These are phyloP conservation scores for Hygrophorus russula DNA, from an alignment of 768 basidiomycete genomes.

Conservation along the genomic window DNA sequence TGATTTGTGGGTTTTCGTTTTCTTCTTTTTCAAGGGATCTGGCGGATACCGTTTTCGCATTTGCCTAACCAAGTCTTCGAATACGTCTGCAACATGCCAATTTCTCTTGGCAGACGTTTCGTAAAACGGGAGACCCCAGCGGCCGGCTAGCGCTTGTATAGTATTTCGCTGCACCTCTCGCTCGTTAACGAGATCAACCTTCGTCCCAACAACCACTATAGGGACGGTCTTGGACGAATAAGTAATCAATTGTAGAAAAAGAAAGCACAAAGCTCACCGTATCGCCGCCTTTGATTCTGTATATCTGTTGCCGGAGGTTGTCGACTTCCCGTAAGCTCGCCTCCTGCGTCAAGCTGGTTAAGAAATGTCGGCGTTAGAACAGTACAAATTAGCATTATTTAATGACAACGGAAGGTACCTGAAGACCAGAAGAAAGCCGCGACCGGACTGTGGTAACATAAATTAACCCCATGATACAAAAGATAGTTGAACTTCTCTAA, in stretches of 20 bases:
- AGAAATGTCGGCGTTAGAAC: constrained; percentile 5
- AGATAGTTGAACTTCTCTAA: too few species aligned
- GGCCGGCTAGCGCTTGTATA: constrained; percentile 51
- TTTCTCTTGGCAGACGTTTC: constrained; percentile 84
- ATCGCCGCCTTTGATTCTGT: constrained; percentile 65
- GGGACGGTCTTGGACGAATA: constrained; percentile 42
- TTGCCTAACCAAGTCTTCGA: constrained; percentile 64
- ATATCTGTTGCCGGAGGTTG: constrained; percentile 70
- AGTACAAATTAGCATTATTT: constrained; percentile 2
- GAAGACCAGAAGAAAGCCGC: constrained; percentile 78
- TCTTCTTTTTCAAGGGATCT: constrained; percentile 27
- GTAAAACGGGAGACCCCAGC: constrained; percentile 69
- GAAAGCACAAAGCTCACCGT: constrained; percentile 27
- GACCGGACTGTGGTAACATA: constrained; percentile 37
- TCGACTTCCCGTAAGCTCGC: constrained; percentile 73
- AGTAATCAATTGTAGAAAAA: neutral
- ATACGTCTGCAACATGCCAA: constrained; percentile 72
- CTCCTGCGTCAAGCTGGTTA: constrained; percentile 64
- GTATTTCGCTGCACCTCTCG: constrained; percentile 61
- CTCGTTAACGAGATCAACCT: constrained; percentile 71
- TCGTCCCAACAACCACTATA: constrained; percentile 81
- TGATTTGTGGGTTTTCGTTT: constrained; percentile 19
- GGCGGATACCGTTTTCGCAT: constrained; percentile 59
- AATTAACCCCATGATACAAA: constrained; percentile 3
- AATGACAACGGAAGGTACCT: constrained; percentile 32